These are phyloP conservation scores for Naganishia randhawae DNA, from an alignment of 768 basidiomycete species.

Conservation along the genomic window DNA sequence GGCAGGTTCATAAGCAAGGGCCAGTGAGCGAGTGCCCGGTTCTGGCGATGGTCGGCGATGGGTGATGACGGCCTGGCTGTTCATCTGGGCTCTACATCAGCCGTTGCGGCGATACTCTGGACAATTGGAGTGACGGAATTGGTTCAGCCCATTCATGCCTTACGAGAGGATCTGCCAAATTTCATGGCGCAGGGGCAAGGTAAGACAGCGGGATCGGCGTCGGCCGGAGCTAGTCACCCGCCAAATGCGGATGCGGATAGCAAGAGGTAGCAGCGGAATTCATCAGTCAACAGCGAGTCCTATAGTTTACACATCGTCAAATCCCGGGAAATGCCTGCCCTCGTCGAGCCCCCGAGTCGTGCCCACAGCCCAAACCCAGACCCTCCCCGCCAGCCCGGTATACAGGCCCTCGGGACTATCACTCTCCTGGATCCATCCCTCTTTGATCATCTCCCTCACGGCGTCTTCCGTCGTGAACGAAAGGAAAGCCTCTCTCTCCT, in stretches of 20 bases:
- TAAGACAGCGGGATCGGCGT: not conserved
- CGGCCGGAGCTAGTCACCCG: too few relatives aligned
- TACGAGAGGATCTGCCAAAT: not conserved
- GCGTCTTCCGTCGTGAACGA: not conserved
- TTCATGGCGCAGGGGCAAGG: not conserved
- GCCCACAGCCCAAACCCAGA: slow-evolving; percentile 1
- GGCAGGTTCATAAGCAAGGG: not conserved
- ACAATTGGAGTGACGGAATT: too few relatives aligned
- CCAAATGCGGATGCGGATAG: not conserved
- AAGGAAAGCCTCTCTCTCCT: not conserved
- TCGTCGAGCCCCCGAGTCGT: not conserved
- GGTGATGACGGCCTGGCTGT: not conserved
- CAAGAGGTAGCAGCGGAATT: not conserved
- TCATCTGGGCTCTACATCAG: too few relatives aligned
- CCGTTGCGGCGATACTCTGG: too few relatives aligned
- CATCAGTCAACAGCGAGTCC: not conserved
- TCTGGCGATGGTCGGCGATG: not conserved
- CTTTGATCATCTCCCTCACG: not conserved
- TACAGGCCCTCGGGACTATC: slow-evolving; percentile 6
- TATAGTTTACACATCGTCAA: not conserved
- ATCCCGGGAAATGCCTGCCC: not conserved
- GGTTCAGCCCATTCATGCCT: not conserved
- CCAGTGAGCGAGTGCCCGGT: not conserved
- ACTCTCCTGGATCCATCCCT: not conserved
- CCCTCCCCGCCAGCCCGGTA: slow-evolving; percentile 7